Evolutionary conservation across 257 asterid species (phyloP), one percentile per base, ranked within the genome.

Genomic region (Solanum lycopersicoides): DNA sequence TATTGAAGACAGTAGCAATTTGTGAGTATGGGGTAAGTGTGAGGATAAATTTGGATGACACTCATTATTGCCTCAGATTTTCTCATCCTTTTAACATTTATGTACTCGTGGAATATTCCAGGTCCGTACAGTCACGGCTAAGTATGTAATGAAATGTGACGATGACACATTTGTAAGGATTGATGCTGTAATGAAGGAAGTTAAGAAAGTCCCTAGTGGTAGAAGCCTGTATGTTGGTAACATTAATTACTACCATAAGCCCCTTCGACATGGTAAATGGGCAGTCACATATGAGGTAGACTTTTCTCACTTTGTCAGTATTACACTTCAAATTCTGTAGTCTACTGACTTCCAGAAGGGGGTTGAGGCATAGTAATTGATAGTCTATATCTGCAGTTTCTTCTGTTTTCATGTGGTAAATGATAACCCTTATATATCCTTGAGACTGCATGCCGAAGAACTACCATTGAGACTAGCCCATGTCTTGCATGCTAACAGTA

Each of bases 201-300:
- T 92, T 86, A 92, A 88, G 91, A 97, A 93, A 89, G 88, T 92
- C 65, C 91, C 5, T 66, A 89, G 44, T 82, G 94, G 90, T 82
- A 88, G 88, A 93, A 93, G 96, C 91, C 92, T 95, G 88, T 97
- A 97, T 84, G 87, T 97, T 37, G 99, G 99, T 87, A 97, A 97
- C 90, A 93, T 95, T 90, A 97, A 97, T 89, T 97, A 95, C 91
- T 92, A 95, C 88, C 98, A 95, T 95, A 93, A 88, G 91, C 98
- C 99, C 90, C 91, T 95, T 86, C 91, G 99, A 74, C 94, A 94
- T 90, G 98, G 99, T 88, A 97, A 97, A 95, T 97, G 98, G 98
- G 98, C 98, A n/a, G 98, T 97, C 82, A 94, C 98, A 20, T 97
- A 95, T 91, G 98, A 95, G 98, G 99, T 96, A 89, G 71, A 87